These are phyloP conservation scores for Microthyrium microscopicum DNA, from an alignment of 2,329 filamentous ascomycete genomes.

Conservation along the genomic window DNA sequence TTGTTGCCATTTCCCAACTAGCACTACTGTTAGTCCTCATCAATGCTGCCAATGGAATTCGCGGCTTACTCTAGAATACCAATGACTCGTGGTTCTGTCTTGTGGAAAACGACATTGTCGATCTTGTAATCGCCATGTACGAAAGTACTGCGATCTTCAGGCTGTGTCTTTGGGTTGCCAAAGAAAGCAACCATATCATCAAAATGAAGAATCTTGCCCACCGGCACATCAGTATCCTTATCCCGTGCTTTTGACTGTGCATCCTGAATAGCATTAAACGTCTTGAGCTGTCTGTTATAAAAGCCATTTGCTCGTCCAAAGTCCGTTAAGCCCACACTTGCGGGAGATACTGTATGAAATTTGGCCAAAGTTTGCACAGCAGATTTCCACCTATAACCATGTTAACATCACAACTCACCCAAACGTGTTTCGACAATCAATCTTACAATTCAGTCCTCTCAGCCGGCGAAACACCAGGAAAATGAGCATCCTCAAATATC, in stretches of 20 bases:
- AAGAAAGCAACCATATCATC: slow-evolving; percentile 69
- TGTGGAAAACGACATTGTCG: slow-evolving; percentile 53
- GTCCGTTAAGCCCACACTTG: slow-evolving; percentile 46
- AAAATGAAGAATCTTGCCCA: slow-evolving; percentile 74
- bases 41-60: neutral
- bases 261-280: slow-evolving; percentile 61
- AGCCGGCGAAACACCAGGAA: slow-evolving; percentile 52
- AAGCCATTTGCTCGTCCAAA: slow-evolving; percentile 66
- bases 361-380: slow-evolving; percentile 70
- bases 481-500: slow-evolving; percentile 76
- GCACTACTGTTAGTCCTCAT: neutral
- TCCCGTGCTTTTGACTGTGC: slow-evolving; percentile 64
- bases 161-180: slow-evolving; percentile 48
- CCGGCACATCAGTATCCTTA: slow-evolving; percentile 55
- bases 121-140: slow-evolving; percentile 96
- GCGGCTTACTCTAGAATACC: slow-evolving; percentile 64
- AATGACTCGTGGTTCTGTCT: slow-evolving; percentile 72
- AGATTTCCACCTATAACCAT: slow-evolving; percentile 50
- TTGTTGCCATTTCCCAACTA: slow-evolving; percentile 89
- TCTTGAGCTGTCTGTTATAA: slow-evolving; percentile 72
- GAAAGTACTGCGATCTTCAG: slow-evolving; percentile 58
- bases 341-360: slow-evolving; percentile 60
- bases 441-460: slow-evolving; percentile 56
- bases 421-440: slow-evolving; percentile 4
- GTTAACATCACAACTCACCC: neutral